A percentile compares a stretch with the other conserved stretches of the same genome.
Conservation (phyloP, 2,329 filamentous ascomycete genomes). For the Calonectria montana region DNA sequence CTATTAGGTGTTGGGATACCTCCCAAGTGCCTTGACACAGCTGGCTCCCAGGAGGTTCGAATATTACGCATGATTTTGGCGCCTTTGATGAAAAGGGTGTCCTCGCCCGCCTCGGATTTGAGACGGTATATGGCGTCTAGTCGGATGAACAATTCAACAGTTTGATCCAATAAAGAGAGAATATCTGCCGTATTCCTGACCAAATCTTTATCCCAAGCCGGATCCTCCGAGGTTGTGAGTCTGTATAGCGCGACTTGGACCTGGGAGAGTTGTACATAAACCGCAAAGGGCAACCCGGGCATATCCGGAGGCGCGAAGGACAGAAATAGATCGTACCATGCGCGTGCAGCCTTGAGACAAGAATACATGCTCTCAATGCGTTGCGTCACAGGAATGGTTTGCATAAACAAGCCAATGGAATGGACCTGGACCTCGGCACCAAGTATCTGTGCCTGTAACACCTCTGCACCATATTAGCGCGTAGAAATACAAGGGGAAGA, state of each 20-base stretch:
- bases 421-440: slow-evolving; percentile 47
- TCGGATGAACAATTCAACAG: slow-evolving; percentile 46
- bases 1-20: slow-evolving; percentile 45
- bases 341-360: slow-evolving; percentile 48
- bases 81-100: slow-evolving; percentile 47
- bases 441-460: slow-evolving; percentile 45
- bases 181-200: slow-evolving; percentile 51
- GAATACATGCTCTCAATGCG: slow-evolving; percentile 51
- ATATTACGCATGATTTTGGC: slow-evolving; percentile 51
- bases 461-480: slow-evolving; percentile 37
- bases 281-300: slow-evolving; percentile 47
- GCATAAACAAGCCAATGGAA: slow-evolving; percentile 48
- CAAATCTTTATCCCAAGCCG: slow-evolving; percentile 54
- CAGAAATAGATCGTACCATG: slow-evolving; percentile 53
- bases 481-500: too few relatives aligned
- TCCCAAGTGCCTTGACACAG: slow-evolving; percentile 44
- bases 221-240: slow-evolving; percentile 53
- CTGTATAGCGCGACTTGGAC: slow-evolving; percentile 52
- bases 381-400: slow-evolving; percentile 44
- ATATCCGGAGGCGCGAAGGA: slow-evolving; percentile 44
- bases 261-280: slow-evolving; percentile 50
- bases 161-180: slow-evolving; percentile 48
- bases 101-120: slow-evolving; percentile 42
- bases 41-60: slow-evolving; percentile 50
- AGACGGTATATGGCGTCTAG: slow-evolving; percentile 43